These are phyloP conservation scores for Phytophthora pinifolia DNA, from an alignment of 352 stramenopile genomes.

Conservation along the genomic window DNA sequence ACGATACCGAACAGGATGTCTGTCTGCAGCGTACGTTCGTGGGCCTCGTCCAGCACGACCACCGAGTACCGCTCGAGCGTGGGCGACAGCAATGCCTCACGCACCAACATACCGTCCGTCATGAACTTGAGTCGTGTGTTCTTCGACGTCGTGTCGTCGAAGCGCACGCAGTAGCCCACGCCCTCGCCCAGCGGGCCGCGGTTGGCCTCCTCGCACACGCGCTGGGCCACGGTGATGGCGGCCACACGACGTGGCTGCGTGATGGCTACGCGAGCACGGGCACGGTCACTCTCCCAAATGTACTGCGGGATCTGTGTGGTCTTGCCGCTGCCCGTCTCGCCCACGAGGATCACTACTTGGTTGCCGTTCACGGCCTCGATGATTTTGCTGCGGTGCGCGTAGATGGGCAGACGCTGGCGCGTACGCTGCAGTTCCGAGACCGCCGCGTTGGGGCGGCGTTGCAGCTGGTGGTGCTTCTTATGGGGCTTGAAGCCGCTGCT, in stretches of 20 bases:
- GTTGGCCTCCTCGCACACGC: slow-evolving; percentile 70
- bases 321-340: slow-evolving; percentile 90
- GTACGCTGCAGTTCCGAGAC: slow-evolving; percentile 54
- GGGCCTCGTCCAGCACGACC: slow-evolving; percentile 86
- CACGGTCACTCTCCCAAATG: slow-evolving; percentile 66
- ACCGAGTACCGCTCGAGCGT: slow-evolving; percentile 81
- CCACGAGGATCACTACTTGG: slow-evolving; percentile 87
- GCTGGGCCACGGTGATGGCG: slow-evolving; percentile 82
- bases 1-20: slow-evolving; percentile 91
- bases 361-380: slow-evolving; percentile 58
- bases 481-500: slow-evolving; percentile 11
- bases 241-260: slow-evolving; percentile 83
- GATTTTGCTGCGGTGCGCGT: slow-evolving; percentile 66
- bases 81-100: slow-evolving; percentile 73
- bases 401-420: slow-evolving; percentile 74
- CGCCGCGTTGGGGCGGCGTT: slow-evolving; percentile 2
- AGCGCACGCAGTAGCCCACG: slow-evolving; percentile 94
- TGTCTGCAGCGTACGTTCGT: slow-evolving; percentile 88
- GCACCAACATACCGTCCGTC: slow-evolving; percentile 92
- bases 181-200: slow-evolving; percentile 45
- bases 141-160: slow-evolving; percentile 91
- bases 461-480: slow-evolving; percentile 33
- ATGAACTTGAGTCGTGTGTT: slow-evolving; percentile 95
- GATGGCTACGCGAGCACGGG: slow-evolving; percentile 59
- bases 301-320: slow-evolving; percentile 92